Evolutionary conservation across 495 filamentous ascomycete genomes (phyloP).

Genomic region (Xylaria nigripes): DNA sequence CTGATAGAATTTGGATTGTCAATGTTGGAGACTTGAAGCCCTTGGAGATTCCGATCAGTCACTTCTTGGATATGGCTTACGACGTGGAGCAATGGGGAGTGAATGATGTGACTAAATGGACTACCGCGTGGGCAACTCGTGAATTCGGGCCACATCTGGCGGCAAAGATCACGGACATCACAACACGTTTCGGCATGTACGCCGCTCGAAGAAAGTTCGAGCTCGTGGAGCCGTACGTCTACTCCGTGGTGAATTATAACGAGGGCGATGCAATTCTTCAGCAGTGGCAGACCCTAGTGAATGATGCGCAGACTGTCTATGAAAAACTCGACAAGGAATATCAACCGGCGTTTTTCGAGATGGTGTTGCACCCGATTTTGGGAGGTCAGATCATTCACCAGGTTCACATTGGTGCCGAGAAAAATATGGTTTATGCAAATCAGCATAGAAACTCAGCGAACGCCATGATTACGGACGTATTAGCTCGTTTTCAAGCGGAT

Average conservation of each 20-base stretch:
- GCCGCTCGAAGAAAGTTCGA: conserved; percentile 61
- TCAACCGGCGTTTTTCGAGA: conserved; percentile 59
- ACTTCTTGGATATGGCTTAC: conserved; percentile 61
- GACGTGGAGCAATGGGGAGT: conserved; percentile 48
- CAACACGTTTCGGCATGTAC: conserved; percentile 55
- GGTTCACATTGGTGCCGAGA: conserved; percentile 52
- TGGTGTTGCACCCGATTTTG: conserved; percentile 58
- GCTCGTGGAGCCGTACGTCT: conserved; percentile 54
- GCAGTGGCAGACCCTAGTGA: conserved; percentile 53
- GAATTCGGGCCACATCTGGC: conserved; percentile 50
- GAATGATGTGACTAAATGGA: conserved; percentile 49
- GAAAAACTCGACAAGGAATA: conserved; percentile 38
- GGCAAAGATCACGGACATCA: conserved; percentile 43
- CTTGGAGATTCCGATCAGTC: conserved; percentile 58
- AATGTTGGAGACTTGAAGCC: conserved; percentile 70
- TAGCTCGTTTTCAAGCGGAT: conserved; percentile 55
- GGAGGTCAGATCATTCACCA: conserved; percentile 54
- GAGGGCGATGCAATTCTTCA: conserved; percentile 57
- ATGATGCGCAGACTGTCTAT: conserved; percentile 49
- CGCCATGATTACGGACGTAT: conserved; percentile 46
- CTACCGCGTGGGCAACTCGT: conserved; percentile 48
- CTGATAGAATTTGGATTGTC: conserved; percentile 65
- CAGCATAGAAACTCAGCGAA: conserved; percentile 64
- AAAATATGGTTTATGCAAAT: conserved; percentile 53
- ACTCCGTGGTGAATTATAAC: conserved; percentile 61